Base-by-base conservation (phyloP, 768 basidiomycete genomes). In the Hortiboletus flavorubellus region DNA sequence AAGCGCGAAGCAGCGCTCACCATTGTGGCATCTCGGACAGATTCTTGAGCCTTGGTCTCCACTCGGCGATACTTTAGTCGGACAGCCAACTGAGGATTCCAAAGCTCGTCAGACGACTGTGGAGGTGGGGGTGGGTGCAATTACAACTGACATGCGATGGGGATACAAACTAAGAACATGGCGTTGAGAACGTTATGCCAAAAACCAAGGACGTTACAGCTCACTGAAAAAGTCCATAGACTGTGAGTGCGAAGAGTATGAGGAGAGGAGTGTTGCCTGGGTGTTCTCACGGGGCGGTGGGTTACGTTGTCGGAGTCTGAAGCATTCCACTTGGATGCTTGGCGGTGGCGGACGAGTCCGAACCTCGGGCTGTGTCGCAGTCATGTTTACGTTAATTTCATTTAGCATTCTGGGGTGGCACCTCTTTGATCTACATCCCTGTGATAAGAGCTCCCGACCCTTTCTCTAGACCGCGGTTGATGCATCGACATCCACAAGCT, bases 21-120 rank as follows among this genome's bases (percentile, higher is more conserved):
- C 80, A 55, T 91, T 89, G 65, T 87, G 77, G 61, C 89, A 91
- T 49, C 80, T 77, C 15, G 89, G 89, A 63, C 89, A 91, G 49
- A 86, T 64, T 49, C 82, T 77, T 21, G 81, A 69, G 9, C 73
- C 76, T 50, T 77, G 75, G 48, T 80, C 73, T 23, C 79, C 80
- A 30, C 83, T 77, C 10, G 83, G 77, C 58, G 80, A 82, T 57
- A 87, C 63, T 58, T 72, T 81, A 33, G 81, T 83, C 50, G 80
- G 78, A 68, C 85, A 86, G 42, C 88, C 88, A 62, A 87, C 89
- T 91, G 60, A 14, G 47, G 49, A 43, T 44, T 39, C 34, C 38
- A 6, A 10, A 14, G 29, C 8, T 7, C 42, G 58, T 61, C 38
- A 59, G 49, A 54, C 41, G 46, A 40, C 52, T 59, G 55, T 52